A percentile compares a stretch with the other conserved stretches of the same genome.
phyloP scores from a whole-genome alignment of 108 stramenopile genomes.

The Fragilaria crotonensis region DNA sequence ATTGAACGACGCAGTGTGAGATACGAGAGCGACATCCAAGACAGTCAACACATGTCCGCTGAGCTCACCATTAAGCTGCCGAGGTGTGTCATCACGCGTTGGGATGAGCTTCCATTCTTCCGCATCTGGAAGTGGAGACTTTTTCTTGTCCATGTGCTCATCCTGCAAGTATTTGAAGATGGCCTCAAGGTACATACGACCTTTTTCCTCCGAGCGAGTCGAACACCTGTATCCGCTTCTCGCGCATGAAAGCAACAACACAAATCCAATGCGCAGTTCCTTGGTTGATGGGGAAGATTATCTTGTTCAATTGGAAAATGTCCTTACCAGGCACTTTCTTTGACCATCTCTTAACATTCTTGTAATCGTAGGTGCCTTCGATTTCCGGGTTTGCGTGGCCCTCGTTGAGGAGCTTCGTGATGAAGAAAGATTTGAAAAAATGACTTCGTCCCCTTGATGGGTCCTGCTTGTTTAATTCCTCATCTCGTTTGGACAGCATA shows the following conservation, averaged over 20 bases:
- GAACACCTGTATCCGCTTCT: constrained; percentile 77
- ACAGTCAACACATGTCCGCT: constrained; percentile 4
- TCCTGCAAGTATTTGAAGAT: constrained; percentile 79
- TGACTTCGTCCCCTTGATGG: constrained; percentile 64
- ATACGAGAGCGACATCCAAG: neutral
- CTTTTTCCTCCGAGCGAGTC: constrained; percentile 69
- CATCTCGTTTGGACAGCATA: constrained; percentile 76
- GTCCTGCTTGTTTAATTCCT: constrained; percentile 50
- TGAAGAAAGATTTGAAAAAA: constrained; percentile 95
- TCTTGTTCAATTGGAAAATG: constrained; percentile 85
- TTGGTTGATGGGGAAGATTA: constrained; percentile 87
- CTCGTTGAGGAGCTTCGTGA: constrained; percentile 87
- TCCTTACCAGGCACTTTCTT: constrained; percentile 89
- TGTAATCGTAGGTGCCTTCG: constrained; percentile 80
- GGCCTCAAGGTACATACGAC: constrained; percentile 39
- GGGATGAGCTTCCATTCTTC: constrained; percentile 66
- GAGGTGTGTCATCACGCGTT: constrained; percentile 52
- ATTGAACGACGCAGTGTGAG: constrained; percentile 1
- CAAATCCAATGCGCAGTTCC: constrained; percentile 89
- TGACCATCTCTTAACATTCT: constrained; percentile 88
- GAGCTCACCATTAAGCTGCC: constrained; percentile 82
- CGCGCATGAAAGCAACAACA: constrained; percentile 81
- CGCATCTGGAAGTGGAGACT: constrained; percentile 48
- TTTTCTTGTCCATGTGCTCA: constrained; percentile 72
- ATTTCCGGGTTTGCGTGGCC: constrained; percentile 30